Percentiles rank a stretch among this genome's conserved stretches.
Evolutionary conservation across 2,329 filamentous ascomycete species (phyloP).

Genomic region (Pezicula radicicola): DNA sequence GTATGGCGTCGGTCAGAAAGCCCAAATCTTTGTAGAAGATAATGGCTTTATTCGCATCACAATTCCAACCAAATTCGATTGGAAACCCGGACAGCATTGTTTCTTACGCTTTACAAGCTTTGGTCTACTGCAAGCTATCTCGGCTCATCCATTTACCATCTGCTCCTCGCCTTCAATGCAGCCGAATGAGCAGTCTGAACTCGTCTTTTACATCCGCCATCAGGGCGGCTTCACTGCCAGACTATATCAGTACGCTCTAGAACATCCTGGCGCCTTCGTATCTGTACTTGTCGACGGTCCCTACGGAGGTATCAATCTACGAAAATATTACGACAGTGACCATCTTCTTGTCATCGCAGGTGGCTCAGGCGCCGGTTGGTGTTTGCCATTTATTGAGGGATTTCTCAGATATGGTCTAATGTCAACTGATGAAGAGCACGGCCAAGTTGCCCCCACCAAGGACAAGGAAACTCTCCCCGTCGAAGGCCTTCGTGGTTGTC

Average conservation of each 20-base stretch:
- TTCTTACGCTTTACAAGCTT: constrained; percentile 23
- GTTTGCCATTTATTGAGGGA: constrained; percentile 43
- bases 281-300: constrained; percentile 55
- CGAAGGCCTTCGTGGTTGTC: background rate
- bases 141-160: constrained; percentile 29
- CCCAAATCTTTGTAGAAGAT: constrained; percentile 36
- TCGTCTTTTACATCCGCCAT: constrained; percentile 52
- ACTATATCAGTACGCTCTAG: constrained; percentile 36
- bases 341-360: constrained; percentile 47
- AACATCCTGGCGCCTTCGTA: constrained; percentile 33
- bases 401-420: background rate
- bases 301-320: constrained; percentile 47
- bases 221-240: constrained; percentile 46
- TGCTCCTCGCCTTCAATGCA: constrained; percentile 40
- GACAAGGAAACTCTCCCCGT: background rate
- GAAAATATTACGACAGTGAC: constrained; percentile 37
- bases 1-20: constrained; percentile 43
- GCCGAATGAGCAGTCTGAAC: constrained; percentile 25
- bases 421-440: constrained; percentile 1
- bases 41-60: constrained; percentile 39
- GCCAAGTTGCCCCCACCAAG: background rate
- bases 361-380: constrained; percentile 53
- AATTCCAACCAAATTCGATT: constrained; percentile 37
- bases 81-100: constrained; percentile 61
- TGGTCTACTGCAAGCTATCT: constrained; percentile 33